Base-by-base conservation (phyloP, 2,329 filamentous ascomycete species). In the Penicillium sp. region DNA sequence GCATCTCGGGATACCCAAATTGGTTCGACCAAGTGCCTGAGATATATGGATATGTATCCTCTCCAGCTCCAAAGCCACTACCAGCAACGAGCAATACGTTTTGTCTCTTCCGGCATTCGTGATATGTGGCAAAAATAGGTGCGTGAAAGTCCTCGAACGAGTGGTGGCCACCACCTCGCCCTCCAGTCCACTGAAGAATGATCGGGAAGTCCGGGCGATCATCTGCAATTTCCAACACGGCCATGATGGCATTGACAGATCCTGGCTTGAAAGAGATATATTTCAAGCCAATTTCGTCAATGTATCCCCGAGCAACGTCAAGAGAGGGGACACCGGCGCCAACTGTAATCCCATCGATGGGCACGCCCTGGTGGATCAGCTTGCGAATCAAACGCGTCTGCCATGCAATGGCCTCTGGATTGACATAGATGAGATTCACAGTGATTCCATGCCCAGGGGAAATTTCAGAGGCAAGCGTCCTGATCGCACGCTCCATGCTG, bases 121-220 rank as follows among this genome's bases (percentile, higher is more conserved):
- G 31, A 10, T 31, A 31, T 41, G 39, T 41, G 39, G 39, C 4
- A 16, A 41, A 80, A 50, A 96, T 89, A 6, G 92, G 92, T 71
- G 93, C 89, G 75, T 96, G 92, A 83, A 96, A 96, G 75, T 96
- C 92, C 75, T 96, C 92, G 62, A 89, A 96, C 1, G 92, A 96
- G 80, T 96, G 92, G 75, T 96, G 93, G 56, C 93, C 92, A 79
- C 92, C 92, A 67, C 92, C 92, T 77, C 92, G 89, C 47, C 93
- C 92, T 72, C 93, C 92, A 62, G 93, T 96, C 92, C 92, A 96
- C 77, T 96, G 92, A 60, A 96, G 81, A 56, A 96, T 87, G 53
- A 96, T 86, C 14, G 93, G 92, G 82, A 96, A 96, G 31, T 85
- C 88, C 4, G 92, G 92, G 74, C 96, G 94, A 14, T 91, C 91